Base-by-base conservation (phyloP, 768 basidiomycete genomes). In the Clitopilus hobsonii region DNA sequence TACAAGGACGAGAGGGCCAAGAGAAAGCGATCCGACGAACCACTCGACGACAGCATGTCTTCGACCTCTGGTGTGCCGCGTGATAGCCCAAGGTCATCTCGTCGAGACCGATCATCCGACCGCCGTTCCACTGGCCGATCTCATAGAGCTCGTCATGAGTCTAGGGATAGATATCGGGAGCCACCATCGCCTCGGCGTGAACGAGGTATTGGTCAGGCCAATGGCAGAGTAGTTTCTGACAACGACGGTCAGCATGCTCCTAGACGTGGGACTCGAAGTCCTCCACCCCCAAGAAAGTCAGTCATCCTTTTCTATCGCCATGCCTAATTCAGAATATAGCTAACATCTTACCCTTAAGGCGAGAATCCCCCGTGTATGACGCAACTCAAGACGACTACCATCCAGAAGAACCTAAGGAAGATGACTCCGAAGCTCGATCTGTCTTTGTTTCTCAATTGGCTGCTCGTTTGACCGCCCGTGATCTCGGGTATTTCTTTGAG, bases 381-480 rank as follows among this genome's bases (percentile, higher is more conserved):
- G 75, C 79, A 18, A 80, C 81, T 24, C 71, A 72, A 25, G 80
- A 86, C 29, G 91, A 92, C 20, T 88, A 86, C 67, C 89, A 88
- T 60, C 86, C 87, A 26, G 92, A 96, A 61, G 94, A 98, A 60
- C 88, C 89, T 6, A 89, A 88, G 64, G 92, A 94, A 71, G 94
- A 98, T 68, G 96, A 98, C 67, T 94, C 93, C 54, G 97, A 98
- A 84, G 89, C 92, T 66, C 89, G 97, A 71, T 98, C 97, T 64
- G 93, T 98, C 62, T 98, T 98, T 74, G 94, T 97, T 68, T 96
- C 95, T 64, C 97, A 98, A 75, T 86, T 99, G 68, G 93, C 97
- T 64, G 94, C 94, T 58, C 88, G 94, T 66, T 84, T 98, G 69
- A 98, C 95, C 56, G 94, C 95, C 63, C 86, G 94, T 69, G 97